Percentiles rank a stretch among this genome's conserved stretches.
Evolutionary conservation across 2,329 filamentous ascomycete species (phyloP).

Genomic region (Macrophomina tecta): DNA sequence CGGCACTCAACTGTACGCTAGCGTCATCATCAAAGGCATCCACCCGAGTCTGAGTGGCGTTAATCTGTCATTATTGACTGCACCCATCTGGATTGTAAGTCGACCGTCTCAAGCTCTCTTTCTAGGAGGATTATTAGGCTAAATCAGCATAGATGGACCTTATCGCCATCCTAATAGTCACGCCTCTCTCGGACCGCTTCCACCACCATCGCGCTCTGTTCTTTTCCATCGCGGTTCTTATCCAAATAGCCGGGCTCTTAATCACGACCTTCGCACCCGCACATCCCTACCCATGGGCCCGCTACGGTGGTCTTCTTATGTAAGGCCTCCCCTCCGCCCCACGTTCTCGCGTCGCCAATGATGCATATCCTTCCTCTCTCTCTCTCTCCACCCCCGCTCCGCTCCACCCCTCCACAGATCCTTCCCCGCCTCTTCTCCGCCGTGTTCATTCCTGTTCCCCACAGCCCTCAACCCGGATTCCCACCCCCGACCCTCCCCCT

Average conservation of each 20-base stretch:
- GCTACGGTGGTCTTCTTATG: slow-evolving; percentile 80
- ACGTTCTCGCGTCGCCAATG: neutral
- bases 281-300: slow-evolving; percentile 72
- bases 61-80: slow-evolving; percentile 80
- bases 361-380: slow-evolving; percentile 1
- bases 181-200: slow-evolving; percentile 86
- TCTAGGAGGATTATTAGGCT: slow-evolving; percentile 2
- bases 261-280: slow-evolving; percentile 75
- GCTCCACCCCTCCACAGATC: slow-evolving; percentile 10
- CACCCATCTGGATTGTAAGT: slow-evolving; percentile 89
- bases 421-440: neutral
- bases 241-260: slow-evolving; percentile 84
- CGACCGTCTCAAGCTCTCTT: neutral
- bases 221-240: slow-evolving; percentile 75
- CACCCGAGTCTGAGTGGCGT: slow-evolving; percentile 75
- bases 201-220: slow-evolving; percentile 79
- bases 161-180: slow-evolving; percentile 83
- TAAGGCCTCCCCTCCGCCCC: slow-evolving; percentile 22
- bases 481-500: neutral
- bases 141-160: slow-evolving; percentile 72
- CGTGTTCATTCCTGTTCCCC: neutral
- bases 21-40: slow-evolving; percentile 82
- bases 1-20: slow-evolving; percentile 86
- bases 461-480: neutral
- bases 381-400: neutral